Conservation (phyloP, 129 eudicot genomes). For the Centrapalus pauciflorus region DNA sequence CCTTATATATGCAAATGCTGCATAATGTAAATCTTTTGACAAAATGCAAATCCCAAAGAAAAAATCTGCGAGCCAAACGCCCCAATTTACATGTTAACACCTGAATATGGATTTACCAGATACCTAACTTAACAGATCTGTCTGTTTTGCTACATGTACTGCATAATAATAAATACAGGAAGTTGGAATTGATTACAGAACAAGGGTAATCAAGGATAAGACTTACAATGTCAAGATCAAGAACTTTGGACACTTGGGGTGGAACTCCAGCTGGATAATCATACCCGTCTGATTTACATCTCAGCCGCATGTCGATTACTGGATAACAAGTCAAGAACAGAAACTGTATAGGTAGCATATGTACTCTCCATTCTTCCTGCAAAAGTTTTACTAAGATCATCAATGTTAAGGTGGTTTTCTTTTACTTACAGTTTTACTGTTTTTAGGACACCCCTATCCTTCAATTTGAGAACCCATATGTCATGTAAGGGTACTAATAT, state of each 20-base stretch:
- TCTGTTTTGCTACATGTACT: too few relatives aligned
- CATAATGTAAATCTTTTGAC: too few relatives aligned
- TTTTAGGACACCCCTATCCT: too few relatives aligned
- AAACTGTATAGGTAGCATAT: constrained; percentile 86
- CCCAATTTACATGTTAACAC: too few relatives aligned
- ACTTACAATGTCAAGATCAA: constrained; percentile 83
- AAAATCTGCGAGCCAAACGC: too few relatives aligned
- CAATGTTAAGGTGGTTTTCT: too few relatives aligned
- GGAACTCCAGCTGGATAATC: constrained; percentile 83
- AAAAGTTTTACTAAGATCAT: neutral
- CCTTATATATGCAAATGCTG: too few relatives aligned
- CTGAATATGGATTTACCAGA: too few relatives aligned
- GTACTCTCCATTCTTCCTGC: constrained; percentile 95
- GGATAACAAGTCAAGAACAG: constrained; percentile 62
- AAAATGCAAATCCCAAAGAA: too few relatives aligned
- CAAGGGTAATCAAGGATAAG: neutral
- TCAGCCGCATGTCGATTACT: constrained; percentile 70
- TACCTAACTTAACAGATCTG: too few relatives aligned
- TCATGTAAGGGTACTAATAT: neutral
- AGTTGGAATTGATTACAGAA: too few relatives aligned
- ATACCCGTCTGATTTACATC: constrained; percentile 55
- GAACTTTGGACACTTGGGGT: constrained; percentile 52
- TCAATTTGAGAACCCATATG: neutral
- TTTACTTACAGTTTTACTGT: neutral
- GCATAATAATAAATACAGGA: too few relatives aligned